Evolutionary conservation across 208 protist genomes (phyloP).

Genomic region (Crithidia fasciculata): DNA sequence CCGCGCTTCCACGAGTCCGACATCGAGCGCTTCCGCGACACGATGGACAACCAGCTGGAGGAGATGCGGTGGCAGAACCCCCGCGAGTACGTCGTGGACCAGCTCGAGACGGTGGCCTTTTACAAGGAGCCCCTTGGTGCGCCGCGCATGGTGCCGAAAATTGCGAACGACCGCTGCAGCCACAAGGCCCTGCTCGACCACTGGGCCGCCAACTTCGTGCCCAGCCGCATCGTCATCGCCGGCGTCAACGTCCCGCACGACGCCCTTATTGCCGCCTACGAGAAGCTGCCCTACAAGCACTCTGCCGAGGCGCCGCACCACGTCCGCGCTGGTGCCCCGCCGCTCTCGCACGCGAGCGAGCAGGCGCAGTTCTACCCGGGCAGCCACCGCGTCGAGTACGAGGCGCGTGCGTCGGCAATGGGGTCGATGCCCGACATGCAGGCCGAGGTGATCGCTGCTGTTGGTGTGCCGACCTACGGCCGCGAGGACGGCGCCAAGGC

Average conservation of each 20-base stretch:
- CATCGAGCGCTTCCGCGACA: slow-evolving; percentile 88
- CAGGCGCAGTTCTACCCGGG: slow-evolving; percentile 79
- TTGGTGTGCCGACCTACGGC: slow-evolving; percentile 70
- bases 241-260: slow-evolving; percentile 86
- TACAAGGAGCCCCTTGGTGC: slow-evolving; percentile 88
- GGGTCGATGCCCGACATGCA: slow-evolving; percentile 87
- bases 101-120: slow-evolving; percentile 87
- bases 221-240: slow-evolving; percentile 71
- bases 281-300: slow-evolving; percentile 78
- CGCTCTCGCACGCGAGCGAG: slow-evolving; percentile 62
- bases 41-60: slow-evolving; percentile 87
- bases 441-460: slow-evolving; percentile 71
- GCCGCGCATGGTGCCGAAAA: slow-evolving; percentile 71
- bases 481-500: slow-evolving; percentile 51
- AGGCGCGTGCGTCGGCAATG: slow-evolving; percentile 76
- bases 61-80: slow-evolving; percentile 83
- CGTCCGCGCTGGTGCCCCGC: slow-evolving; percentile 35
- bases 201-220: slow-evolving; percentile 70
- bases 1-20: slow-evolving; percentile 85
- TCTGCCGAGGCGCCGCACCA: slow-evolving; percentile 75
- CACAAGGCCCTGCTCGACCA: slow-evolving; percentile 77
- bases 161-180: slow-evolving; percentile 79
- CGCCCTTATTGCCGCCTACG: slow-evolving; percentile 79
- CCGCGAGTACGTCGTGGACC: slow-evolving; percentile 75
- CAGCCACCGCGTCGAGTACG: slow-evolving; percentile 60